Percentiles rank a stretch among this genome's conserved stretches.
Evolutionary conservation across 768 basidiomycete genomes (phyloP).

Genomic region (Harrya chromipes): DNA sequence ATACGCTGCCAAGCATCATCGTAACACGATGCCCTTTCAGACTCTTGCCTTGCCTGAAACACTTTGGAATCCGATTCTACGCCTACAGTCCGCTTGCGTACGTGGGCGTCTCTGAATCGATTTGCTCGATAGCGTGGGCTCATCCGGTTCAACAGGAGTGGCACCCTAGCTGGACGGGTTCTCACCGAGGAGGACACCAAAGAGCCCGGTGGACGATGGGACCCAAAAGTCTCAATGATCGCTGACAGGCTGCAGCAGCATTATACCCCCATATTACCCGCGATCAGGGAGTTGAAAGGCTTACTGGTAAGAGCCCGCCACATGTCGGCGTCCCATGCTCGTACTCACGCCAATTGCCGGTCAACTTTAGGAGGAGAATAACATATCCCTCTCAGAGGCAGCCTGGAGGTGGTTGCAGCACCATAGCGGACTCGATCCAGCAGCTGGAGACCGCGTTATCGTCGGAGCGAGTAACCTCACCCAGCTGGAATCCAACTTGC

Average conservation of each 20-base stretch:
- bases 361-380: constrained; percentile 9
- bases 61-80: constrained; percentile 41
- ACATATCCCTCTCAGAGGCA: constrained; percentile 9
- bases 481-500: constrained; percentile 33
- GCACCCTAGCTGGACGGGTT: constrained; percentile 9
- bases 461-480: constrained; percentile 36
- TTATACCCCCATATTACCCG: constrained; percentile 13
- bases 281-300: constrained; percentile 16
- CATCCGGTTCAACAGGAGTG: constrained; percentile 7
- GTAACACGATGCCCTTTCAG: background rate
- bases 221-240: constrained; percentile 4
- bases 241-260: background rate
- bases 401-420: constrained; percentile 24
- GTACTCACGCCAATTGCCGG: background rate
- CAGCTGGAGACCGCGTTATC: constrained; percentile 27
- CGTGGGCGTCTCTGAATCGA: background rate
- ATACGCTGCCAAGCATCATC: too few relatives aligned
- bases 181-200: constrained; percentile 6
- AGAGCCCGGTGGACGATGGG: constrained; percentile 8
- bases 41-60: constrained; percentile 42
- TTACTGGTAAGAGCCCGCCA: constrained; percentile 3
- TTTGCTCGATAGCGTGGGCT: background rate
- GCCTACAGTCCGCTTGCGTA: constrained; percentile 26
- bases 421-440: constrained; percentile 16
- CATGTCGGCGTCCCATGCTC: background rate